Base-by-base conservation (phyloP, 441 rosid genomes). In the Bocquillonia castaneifolia region DNA sequence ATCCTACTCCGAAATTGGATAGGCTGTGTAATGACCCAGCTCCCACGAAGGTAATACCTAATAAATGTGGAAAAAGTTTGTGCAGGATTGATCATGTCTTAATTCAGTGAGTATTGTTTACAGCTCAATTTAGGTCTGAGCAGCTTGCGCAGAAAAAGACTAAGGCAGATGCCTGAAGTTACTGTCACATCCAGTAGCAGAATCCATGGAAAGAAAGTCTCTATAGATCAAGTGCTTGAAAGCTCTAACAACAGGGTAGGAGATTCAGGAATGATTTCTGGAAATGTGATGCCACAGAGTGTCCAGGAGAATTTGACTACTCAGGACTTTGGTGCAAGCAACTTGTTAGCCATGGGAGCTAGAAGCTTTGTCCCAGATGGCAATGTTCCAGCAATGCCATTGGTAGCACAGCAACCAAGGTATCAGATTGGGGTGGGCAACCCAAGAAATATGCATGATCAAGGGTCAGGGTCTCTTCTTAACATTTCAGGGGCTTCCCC, bases 1-100 rank as follows among this genome's bases (percentile, higher is more conserved):
- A 95, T 86, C 99, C 98, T 74, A 76, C 78, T 59, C 98, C 99
- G 44, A 87, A 87, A 78, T 79, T 93, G 77, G 96, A 94, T 76
- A 87, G 87, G 82, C 92, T 94, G 64, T 84, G 83, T 78, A 63
- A 72, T 63, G 78, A 64, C 45, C 86, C 82, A 52, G 81, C 84
- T 72, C 72, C 86, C 1, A 59, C 74, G 25, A 86, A 85, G 89
- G 99, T 92, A 81, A 74, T 40, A 32, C 66, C 53, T 70, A 52
- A 42, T 42, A 42, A 42, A 42, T 44, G 39, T 18, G 14, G 48
- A 45, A 42, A 29, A n/a, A 25, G 50, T 58, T 39, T 62, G 56
- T 59, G 48, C 63, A 68, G 42, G 59, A 74, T 68, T 17, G 52
- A 57, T 55, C 70, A 29, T 51, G 51, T 73, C 56, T 68, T 58